These are phyloP conservation scores for Physcomitrellopsis africana DNA, from an alignment of 225 moss, liverwort and hornwort genomes.

Conservation along the genomic window DNA sequence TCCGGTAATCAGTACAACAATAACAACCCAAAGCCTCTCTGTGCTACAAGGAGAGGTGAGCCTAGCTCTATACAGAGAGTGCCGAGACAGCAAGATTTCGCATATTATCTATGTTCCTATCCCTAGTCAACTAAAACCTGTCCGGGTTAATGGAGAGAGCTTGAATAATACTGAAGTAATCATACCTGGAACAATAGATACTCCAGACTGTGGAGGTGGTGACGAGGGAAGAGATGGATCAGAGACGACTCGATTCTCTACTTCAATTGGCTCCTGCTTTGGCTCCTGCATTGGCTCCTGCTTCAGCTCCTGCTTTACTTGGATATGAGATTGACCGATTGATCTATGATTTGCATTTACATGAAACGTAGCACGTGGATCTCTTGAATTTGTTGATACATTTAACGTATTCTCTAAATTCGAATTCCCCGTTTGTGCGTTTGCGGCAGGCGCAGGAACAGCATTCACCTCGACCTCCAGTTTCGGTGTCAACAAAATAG, in stretches of 20 bases:
- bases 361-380: slow-evolving; percentile 69
- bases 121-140: neutral
- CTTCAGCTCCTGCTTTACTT: slow-evolving; percentile 68
- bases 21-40: slow-evolving; percentile 7
- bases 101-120: neutral
- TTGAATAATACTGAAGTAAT: slow-evolving; percentile 15
- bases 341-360: slow-evolving; percentile 46
- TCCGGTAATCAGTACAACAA: neutral
- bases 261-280: slow-evolving; percentile 78
- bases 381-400: slow-evolving; percentile 57
- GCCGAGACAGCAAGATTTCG: neutral
- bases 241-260: slow-evolving; percentile 37
- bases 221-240: slow-evolving; percentile 50
- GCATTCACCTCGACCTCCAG: slow-evolving; percentile 45
- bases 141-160: neutral
- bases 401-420: slow-evolving; percentile 52
- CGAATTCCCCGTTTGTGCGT: slow-evolving; percentile 38
- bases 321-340: slow-evolving; percentile 33
- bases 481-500: slow-evolving; percentile 63
- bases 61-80: neutral
- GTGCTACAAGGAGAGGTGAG: slow-evolving; percentile 13
- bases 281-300: slow-evolving; percentile 23
- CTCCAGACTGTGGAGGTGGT: slow-evolving; percentile 49
- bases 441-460: slow-evolving; percentile 39
- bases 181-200: slow-evolving; percentile 52